Base-by-base conservation (phyloP, 1,139 yeast species). In the Arxiozyma slooffiae region DNA sequence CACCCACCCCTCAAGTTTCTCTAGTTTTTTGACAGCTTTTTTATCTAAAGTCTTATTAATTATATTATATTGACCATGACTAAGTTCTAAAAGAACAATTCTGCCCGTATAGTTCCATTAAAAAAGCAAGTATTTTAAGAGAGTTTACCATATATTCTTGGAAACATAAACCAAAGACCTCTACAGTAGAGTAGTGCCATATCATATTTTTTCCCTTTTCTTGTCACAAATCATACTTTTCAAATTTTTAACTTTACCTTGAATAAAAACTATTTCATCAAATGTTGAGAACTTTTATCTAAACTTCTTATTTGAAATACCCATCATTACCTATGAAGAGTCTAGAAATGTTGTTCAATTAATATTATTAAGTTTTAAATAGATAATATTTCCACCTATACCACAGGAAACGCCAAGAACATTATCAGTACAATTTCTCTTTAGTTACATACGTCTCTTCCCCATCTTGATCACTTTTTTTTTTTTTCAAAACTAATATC, bases 391-490 rank as follows among this genome's bases (percentile, higher is more conserved):
- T 66, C 98, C 77, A 4, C 98, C 98, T 0, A 98, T 92, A 51
- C 98, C 98, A 64, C 96, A 87, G 0, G 97, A 85, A 18, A 90
- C 92, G 68, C 94, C 98, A 53, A 92, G 71, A 1, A 89, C 97
- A 64, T 89, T 96, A 30, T 97, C 97, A 53, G 73, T 69, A 48
- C 85, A 77, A 55, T 87, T 85, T 47, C 75, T 77, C 88, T 86
- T 85, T 47, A 88, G 71, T 86, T 95, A 85, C 59, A 81, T 80
- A 60, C 99, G 78, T 69, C 89, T 80, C 57, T 78, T 76, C 43
- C 96, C 95, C 78, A 92, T 80, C 46, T 86, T 76, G 54, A 94
- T 81, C 48, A 87, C 78, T 50, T 82, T 71, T 64, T 78, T 50
- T 82, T 71, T 64, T 92, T 98, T 72, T 92, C 98, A 76, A 87